Conservation (phyloP, 352 stramenopile species). For the Aphanomyces astaci region DNA sequence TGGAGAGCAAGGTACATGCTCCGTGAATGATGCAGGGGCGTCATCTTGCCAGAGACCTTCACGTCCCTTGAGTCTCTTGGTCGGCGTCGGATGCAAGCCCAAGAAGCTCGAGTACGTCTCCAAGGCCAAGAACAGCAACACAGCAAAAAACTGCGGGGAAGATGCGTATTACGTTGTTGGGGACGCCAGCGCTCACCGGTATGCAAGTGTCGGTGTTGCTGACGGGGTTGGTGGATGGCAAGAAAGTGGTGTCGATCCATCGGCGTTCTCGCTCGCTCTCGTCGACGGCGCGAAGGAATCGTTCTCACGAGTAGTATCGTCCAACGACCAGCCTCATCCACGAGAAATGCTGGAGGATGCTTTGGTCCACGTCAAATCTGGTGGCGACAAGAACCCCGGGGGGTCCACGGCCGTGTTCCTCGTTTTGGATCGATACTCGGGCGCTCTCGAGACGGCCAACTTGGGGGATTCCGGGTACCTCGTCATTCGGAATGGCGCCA, state of each 20-base stretch:
- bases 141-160: conserved; percentile 3
- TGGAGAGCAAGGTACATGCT: conserved; percentile 2
- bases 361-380: background rate
- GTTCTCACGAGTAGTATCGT: background rate
- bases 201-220: conserved; percentile 9
- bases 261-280: conserved; percentile 13
- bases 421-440: background rate
- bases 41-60: background rate
- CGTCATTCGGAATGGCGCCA: conserved; percentile 1
- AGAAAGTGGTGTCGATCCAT: conserved; percentile 14
- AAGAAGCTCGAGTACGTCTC: conserved; percentile 7
- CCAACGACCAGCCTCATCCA: background rate
- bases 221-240: conserved; percentile 15
- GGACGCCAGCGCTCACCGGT: background rate
- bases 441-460: background rate
- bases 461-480: conserved; percentile 17
- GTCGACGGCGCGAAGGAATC: conserved; percentile 1
- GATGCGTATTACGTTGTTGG: conserved; percentile 9
- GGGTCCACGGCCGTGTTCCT: conserved; percentile 16
- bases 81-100: conserved; percentile 18
- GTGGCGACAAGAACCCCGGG: conserved; percentile 11
- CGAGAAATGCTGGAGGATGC: conserved; percentile 3
- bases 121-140: background rate
- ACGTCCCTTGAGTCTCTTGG: background rate
- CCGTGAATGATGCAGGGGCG: background rate